Base-by-base conservation (phyloP, 148 eudicot species). In the Suaeda aralocaspica region DNA sequence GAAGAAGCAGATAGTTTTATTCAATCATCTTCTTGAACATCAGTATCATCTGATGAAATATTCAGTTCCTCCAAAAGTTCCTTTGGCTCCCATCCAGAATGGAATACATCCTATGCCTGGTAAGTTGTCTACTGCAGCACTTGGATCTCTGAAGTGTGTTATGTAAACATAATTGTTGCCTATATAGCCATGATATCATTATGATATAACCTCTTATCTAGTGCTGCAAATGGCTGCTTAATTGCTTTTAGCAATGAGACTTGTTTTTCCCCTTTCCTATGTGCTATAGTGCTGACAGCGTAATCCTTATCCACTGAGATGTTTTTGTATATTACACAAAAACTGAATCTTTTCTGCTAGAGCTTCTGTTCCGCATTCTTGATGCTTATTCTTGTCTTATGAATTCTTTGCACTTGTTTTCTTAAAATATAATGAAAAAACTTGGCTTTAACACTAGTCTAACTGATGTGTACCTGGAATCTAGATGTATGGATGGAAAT, bases 71-170 rank as follows among this genome's bases (percentile, higher is more conserved):
- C 89, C 90, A 39, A 91, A 94, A 79, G 85, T 94, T 68, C 96
- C 99, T 67, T 76, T 91, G 79, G 93, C 91, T 60, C 93, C 99
- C 30, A 86, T 94, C 68, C 97, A 87, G 75, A 94, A 94, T 81
- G 99, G 99, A 49, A 83, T 89, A 36, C 92, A 89, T 76, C 88
- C 89, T 39, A 91, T 94, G 89, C 91, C 91, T 73, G 99, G 99
- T 94, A 80, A 75, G 74, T 59, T 71, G 34, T 60, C 34, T 1
- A 70, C 18, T 29, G 6, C 52, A 58, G n/a, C 15, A 26, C 56
- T 49, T 29, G 14, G 28, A 36, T 66, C 49, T 30, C 31, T 42
- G 10, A 16, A 52, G 29, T 64, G 58, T 34, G 64, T 25, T n/a
- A 3, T 55, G 5, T 33, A 19, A 16, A 5, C 45, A 16, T 21